Evolutionary conservation across 768 basidiomycete genomes (phyloP).

Genomic region (Baorangia bicolor): DNA sequence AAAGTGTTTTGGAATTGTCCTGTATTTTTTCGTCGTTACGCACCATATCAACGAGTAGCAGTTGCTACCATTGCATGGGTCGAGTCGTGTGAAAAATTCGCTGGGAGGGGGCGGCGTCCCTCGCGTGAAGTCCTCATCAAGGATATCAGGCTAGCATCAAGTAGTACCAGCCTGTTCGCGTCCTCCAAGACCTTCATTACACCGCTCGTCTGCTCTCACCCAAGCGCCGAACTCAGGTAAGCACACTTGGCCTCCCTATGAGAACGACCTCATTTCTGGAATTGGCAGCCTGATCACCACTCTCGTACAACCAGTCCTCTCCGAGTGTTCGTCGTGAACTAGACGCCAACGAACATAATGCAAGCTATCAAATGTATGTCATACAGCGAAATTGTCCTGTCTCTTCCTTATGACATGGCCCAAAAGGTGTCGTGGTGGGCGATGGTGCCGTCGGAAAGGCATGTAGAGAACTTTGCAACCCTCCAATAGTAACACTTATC

Average conservation of each 20-base stretch:
- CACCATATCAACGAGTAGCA: neutral
- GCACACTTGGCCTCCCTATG: neutral
- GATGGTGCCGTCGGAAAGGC: constrained; percentile 99
- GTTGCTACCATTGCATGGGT: constrained; percentile 2
- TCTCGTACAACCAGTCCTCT: constrained; percentile 14
- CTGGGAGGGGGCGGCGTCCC: constrained; percentile 17
- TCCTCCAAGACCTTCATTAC: constrained; percentile 5
- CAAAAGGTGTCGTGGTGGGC: constrained; percentile 91
- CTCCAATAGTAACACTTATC: constrained; percentile 12
- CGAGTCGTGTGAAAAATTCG: constrained; percentile 25
- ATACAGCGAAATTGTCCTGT: constrained; percentile 7
- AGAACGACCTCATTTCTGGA: constrained; percentile 10
- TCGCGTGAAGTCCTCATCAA: constrained; percentile 23
- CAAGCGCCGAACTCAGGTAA: constrained; percentile 3
- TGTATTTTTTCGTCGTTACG: constrained; percentile 25
- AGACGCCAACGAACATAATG: constrained; percentile 44
- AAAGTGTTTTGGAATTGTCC: constrained; percentile 30
- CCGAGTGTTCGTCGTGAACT: constrained; percentile 11
- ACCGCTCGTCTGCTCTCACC: neutral
- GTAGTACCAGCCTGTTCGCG: constrained; percentile 20
- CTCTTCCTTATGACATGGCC: constrained; percentile 32
- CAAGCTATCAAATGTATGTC: constrained; percentile 88
- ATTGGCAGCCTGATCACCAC: constrained; percentile 15
- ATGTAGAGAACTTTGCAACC: constrained; percentile 27
- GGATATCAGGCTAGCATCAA: constrained; percentile 31